These are phyloP conservation scores for Panicum miliaceum DNA, from an alignment of 176 grass and related monocot genomes.

Conservation along the genomic window DNA sequence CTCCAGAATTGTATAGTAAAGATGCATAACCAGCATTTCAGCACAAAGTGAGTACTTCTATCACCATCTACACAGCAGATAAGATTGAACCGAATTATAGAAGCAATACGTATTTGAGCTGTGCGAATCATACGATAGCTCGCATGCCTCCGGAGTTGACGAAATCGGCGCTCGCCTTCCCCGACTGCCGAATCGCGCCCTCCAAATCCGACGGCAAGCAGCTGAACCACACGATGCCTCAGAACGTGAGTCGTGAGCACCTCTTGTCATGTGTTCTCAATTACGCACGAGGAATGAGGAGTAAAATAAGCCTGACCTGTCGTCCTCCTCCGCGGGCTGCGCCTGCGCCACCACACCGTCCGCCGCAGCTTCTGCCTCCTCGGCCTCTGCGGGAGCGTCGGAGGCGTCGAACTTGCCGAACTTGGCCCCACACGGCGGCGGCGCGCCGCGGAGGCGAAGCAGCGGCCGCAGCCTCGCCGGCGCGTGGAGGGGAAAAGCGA, in stretches of 20 bases:
- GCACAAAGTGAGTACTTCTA: not conserved
- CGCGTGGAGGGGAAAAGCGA: not conserved
- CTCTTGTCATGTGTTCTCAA: not conserved
- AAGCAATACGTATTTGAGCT: not conserved
- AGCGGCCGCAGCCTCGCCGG: not conserved
- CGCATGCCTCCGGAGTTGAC: conserved; percentile 72
- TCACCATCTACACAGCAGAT: not conserved
- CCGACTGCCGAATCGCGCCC: conserved; percentile 74
- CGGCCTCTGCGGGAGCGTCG: conserved; percentile 41
- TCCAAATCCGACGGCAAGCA: conserved; percentile 75
- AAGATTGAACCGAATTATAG: not conserved
- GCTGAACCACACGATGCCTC: conserved; percentile 33
- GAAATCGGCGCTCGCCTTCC: conserved; percentile 73
- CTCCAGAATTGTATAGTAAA: not conserved
- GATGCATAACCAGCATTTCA: not conserved
- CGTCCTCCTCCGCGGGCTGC: conserved; percentile 50
- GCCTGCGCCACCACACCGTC: not conserved
- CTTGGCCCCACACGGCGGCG: conserved; percentile 51
- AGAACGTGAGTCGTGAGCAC: not conserved
- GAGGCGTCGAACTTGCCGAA: conserved; percentile 82
- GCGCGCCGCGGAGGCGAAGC: conserved; percentile 19
- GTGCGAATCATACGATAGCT: conserved; percentile 59
- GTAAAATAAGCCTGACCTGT: conserved; percentile 46
- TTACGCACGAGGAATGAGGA: not conserved
- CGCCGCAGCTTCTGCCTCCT: not conserved